phyloP scores from a whole-genome alignment of 805 yeast species.

The Kluyveromyces nonfermentans region DNA sequence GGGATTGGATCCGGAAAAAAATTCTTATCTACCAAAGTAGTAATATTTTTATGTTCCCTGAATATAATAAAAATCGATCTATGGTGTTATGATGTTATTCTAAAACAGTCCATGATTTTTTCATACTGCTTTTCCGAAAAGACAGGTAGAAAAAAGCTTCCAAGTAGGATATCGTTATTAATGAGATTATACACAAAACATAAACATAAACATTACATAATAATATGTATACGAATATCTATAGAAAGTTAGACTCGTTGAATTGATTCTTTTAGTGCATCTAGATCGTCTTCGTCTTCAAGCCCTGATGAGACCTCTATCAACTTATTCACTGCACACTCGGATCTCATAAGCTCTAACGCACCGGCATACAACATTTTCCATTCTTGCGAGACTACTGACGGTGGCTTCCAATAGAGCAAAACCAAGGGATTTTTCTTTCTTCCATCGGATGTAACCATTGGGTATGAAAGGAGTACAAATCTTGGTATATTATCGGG shows the following conservation, averaged over 20 bases:
- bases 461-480: conserved; percentile 67
- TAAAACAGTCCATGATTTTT: background rate
- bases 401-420: conserved; percentile 82
- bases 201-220: too few species aligned
- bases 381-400: conserved; percentile 62
- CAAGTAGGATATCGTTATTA: too few species aligned
- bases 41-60: background rate
- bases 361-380: conserved; percentile 92
- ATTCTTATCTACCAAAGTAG: background rate
- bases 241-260: conserved; percentile 11
- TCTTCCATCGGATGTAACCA: conserved; percentile 61
- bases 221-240: too few species aligned
- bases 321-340: conserved; percentile 58
- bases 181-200: too few species aligned
- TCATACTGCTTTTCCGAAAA: too few species aligned
- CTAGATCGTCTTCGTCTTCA: conserved; percentile 27
- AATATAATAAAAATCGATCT: too few species aligned
- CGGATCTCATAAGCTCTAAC: conserved; percentile 64
- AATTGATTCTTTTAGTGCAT: conserved; percentile 31
- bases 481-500: conserved; percentile 80
- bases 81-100: background rate
- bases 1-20: background rate
- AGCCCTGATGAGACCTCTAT: conserved; percentile 28
- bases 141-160: too few species aligned
- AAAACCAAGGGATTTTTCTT: conserved; percentile 64